phyloP scores from a whole-genome alignment of 768 basidiomycete genomes.

The Termitomyces sp. region DNA sequence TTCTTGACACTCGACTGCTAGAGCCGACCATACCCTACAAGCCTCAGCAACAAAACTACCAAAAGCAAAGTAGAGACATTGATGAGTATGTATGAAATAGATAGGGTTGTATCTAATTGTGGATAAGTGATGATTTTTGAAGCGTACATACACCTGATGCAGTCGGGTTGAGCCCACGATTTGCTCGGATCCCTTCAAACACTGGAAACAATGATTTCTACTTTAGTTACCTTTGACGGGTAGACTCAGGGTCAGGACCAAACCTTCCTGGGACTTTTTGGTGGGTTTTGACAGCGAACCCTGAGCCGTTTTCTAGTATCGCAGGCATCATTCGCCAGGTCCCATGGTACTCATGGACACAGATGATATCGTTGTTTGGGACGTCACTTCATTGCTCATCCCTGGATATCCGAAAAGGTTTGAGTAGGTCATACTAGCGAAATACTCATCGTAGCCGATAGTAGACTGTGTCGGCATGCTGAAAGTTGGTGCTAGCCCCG shows the following conservation, averaged over 20 bases:
- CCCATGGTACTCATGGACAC: background rate
- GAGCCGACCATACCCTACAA: background rate
- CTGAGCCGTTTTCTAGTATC: background rate
- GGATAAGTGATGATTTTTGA: background rate
- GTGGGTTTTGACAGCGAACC: background rate
- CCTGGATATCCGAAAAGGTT: background rate
- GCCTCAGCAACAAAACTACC: background rate
- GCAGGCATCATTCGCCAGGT: background rate
- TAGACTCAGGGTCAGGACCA: background rate
- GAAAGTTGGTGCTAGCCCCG: background rate
- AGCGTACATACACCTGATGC: background rate
- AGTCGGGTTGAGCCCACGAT: background rate
- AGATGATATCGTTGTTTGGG: background rate
- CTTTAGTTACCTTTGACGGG: too few species aligned
- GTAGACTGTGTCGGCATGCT: background rate
- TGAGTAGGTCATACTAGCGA: constrained; percentile 8
- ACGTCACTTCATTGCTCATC: background rate
- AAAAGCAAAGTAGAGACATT: background rate
- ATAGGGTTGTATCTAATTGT: background rate
- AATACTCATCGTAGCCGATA: constrained; percentile 5
- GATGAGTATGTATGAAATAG: background rate
- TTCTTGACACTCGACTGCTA: background rate
- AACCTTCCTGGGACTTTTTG: background rate
- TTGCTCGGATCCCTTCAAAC: background rate
- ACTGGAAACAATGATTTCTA: background rate